phyloP scores from a whole-genome alignment of 2,329 filamentous ascomycete genomes.

The Ilyonectria destructans region DNA sequence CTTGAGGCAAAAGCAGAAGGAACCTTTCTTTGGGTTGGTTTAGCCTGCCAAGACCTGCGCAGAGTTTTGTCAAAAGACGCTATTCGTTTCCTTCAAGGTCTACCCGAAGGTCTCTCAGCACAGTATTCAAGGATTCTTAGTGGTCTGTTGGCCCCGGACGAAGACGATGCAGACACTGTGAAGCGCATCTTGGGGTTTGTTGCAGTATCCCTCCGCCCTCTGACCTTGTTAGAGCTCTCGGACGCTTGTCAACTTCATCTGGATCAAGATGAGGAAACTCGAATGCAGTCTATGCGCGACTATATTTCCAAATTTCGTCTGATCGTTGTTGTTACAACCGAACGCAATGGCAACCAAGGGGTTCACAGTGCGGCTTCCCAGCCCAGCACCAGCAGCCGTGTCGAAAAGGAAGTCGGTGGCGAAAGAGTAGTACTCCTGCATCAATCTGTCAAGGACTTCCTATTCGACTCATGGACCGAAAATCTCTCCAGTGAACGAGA shows the following conservation, averaged over 20 bases:
- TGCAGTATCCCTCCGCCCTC: conserved; percentile 18
- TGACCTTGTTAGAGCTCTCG: conserved; percentile 37
- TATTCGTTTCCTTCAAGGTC: conserved; percentile 33
- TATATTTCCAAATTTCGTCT: too few relatives aligned
- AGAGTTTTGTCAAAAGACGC: conserved; percentile 40
- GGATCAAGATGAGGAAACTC: conserved; percentile 24
- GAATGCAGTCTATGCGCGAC: too few relatives aligned
- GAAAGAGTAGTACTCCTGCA: conserved; percentile 35
- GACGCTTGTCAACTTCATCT: conserved; percentile 31
- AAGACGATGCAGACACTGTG: background rate
- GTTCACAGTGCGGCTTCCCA: too few relatives aligned
- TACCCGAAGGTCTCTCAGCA: conserved; percentile 41
- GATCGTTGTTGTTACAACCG: too few relatives aligned
- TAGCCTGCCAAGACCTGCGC: conserved; percentile 41
- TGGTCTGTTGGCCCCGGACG: conserved; percentile 14
- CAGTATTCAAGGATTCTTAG: conserved; percentile 36
- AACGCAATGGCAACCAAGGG: conserved; percentile 30
- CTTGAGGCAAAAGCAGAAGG: conserved; percentile 43
- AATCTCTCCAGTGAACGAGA: background rate
- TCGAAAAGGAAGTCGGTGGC: too few relatives aligned
- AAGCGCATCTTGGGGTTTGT: conserved; percentile 30
- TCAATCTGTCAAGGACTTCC: conserved; percentile 39
- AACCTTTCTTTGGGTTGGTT: conserved; percentile 47
- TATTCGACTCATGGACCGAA: background rate
- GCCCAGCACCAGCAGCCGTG: too few relatives aligned